Base-by-base conservation (phyloP, 345 rosid species). In the Rubroshorea leprosula region DNA sequence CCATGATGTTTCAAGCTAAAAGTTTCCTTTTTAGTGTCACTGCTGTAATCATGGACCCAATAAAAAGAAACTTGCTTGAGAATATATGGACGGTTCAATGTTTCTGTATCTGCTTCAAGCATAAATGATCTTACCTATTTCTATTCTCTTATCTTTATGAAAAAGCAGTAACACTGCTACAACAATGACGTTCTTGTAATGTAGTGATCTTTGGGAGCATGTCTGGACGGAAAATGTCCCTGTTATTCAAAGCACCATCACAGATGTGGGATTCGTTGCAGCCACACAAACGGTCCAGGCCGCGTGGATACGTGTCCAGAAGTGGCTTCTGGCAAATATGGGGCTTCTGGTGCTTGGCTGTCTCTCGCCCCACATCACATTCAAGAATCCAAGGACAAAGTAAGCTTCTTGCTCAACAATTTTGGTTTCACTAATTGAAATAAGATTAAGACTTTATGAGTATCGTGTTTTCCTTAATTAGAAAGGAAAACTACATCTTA, bases 201-300 rank as follows among this genome's bases (percentile, higher is more conserved):
- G 19, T 26, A 14, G 49, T 55, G 47, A 43, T 65, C 41, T 61
- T 61, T 61, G 6, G 49, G 19, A 20, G 25, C 48, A 43, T 17
- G 47, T 52, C 35, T 27, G 10, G 24, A 46, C 21, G 19, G 1
- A 7, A 49, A 21, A 49, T 22, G 59, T 66, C 54, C 27, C 0
- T 17, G 5, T 44, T 25, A 43, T 5, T 9, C 23, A 2, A 18
- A 9, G 22, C 10, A 0, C 7, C n/a, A 22, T 17, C 27, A 10
- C 41, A n/a, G 5, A 49, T 23, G 21, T 18, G 59, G 51, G 57
- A 47, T 18, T 27, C 43, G 39, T 47, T 35, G 52, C 60, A 62
- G 60, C 68, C 72, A 51, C 63, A 31, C 18, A 23, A 56, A 48
- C 35, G n/a, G n/a, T n/a, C n/a, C n/a, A n/a, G n/a, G n/a, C 7